Evolutionary conservation across 495 filamentous ascomycete species (phyloP).

Genomic region (Cladorrhinum samala): DNA sequence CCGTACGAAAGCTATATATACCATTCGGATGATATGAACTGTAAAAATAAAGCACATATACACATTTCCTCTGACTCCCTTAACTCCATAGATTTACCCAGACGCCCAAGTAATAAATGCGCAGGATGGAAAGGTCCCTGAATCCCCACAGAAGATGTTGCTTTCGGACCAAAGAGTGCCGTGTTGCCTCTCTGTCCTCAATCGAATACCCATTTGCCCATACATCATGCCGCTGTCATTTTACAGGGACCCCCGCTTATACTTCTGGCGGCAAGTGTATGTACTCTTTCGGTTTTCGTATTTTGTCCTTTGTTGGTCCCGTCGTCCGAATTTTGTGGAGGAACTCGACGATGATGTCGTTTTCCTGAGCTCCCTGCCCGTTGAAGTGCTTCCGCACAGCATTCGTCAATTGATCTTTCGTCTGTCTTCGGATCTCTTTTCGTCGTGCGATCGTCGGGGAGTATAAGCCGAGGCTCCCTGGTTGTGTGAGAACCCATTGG

Average conservation of each 20-base stretch:
- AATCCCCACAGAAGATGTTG: too few relatives aligned
- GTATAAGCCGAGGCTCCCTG: conserved; percentile 59
- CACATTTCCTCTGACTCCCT: background rate
- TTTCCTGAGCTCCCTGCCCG: conserved; percentile 73
- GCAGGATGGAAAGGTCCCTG: background rate
- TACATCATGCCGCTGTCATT: background rate
- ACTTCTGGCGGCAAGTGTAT: conserved; percentile 16
- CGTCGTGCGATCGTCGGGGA: conserved; percentile 67
- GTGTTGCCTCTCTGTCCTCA: background rate
- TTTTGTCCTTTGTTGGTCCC: conserved; percentile 26
- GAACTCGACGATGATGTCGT: conserved; percentile 81
- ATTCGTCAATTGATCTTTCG: conserved; percentile 72
- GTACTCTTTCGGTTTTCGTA: conserved; percentile 20
- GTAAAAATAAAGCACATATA: background rate
- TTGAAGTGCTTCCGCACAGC: conserved; percentile 89
- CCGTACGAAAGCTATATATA: background rate
- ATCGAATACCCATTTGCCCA: background rate
- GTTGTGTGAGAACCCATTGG: conserved; percentile 62
- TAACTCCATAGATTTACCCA: background rate
- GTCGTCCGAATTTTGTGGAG: conserved; percentile 66
- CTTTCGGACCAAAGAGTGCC: background rate
- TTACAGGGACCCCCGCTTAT: conserved; percentile 1
- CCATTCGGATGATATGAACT: background rate
- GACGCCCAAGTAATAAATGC: background rate
- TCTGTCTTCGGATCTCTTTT: conserved; percentile 57